These are phyloP conservation scores for Talaromyces sp. DNA, from an alignment of 2,329 filamentous ascomycete species.

Conservation along the genomic window DNA sequence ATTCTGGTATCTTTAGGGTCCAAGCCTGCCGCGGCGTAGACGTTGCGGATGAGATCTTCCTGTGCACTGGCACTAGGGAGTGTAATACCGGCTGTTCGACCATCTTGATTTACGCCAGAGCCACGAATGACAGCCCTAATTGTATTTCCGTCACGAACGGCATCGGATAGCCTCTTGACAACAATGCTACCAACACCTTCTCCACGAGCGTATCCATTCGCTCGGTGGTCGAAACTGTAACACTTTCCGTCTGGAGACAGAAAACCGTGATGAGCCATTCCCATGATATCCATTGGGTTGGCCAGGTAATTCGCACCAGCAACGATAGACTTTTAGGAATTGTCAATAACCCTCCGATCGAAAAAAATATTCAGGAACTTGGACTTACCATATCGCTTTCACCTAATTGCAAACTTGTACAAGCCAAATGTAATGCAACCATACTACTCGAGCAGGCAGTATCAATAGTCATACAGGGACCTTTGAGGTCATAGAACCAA, in stretches of 20 bases:
- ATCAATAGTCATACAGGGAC: constrained; percentile 19
- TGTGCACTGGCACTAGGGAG: constrained; percentile 24
- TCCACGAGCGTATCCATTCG: constrained; percentile 44
- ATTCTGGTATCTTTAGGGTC: constrained; percentile 8
- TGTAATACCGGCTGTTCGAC: constrained; percentile 24
- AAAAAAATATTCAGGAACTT: neutral
- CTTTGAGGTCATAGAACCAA: constrained; percentile 19
- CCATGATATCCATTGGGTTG: constrained; percentile 16
- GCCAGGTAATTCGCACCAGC: constrained; percentile 18
- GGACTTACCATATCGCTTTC: constrained; percentile 15
- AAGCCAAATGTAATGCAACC: constrained; percentile 17
- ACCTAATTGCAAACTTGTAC: constrained; percentile 10
- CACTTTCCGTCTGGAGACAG: constrained; percentile 26
- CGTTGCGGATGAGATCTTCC: constrained; percentile 21
- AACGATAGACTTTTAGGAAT: constrained; percentile 13
- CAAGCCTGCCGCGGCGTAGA: constrained; percentile 12
- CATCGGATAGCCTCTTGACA: constrained; percentile 29
- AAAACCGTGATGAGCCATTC: constrained; percentile 21
- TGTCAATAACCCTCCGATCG: neutral
- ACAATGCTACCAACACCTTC: constrained; percentile 29
- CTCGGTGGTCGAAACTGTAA: constrained; percentile 34
- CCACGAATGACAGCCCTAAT: constrained; percentile 31
- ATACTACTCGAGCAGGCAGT: constrained; percentile 22
- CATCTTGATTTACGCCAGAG: constrained; percentile 25
- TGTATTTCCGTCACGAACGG: constrained; percentile 28